A percentile compares a stretch with the other conserved stretches of the same genome.
Evolutionary conservation across 176 grass and related monocot species (phyloP).

Genomic region (Carex pumila): DNA sequence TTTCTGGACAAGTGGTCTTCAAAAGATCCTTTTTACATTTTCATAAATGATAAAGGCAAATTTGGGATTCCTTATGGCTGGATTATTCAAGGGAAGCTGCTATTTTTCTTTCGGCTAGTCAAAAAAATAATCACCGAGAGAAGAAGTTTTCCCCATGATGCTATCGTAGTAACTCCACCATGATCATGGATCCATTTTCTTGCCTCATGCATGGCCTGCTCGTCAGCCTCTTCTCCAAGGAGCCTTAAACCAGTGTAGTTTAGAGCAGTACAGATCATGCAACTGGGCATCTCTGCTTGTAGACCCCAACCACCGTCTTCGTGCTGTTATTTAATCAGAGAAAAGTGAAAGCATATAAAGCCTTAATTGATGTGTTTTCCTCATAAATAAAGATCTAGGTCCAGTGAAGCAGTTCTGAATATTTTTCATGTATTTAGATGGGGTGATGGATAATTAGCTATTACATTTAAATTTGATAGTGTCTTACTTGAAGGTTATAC

Average conservation of each 20-base stretch:
- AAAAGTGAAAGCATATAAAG: too few relatives aligned
- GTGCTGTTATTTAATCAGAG: constrained; percentile 31
- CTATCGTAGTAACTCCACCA: constrained; percentile 43
- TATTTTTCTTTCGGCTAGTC: too few relatives aligned
- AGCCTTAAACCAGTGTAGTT: constrained; percentile 55
- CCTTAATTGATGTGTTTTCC: background rate
- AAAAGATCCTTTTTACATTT: too few relatives aligned
- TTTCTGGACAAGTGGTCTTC: too few relatives aligned
- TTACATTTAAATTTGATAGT: background rate
- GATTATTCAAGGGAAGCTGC: too few relatives aligned
- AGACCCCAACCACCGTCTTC: constrained; percentile 65
- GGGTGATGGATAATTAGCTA: background rate
- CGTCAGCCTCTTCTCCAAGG: constrained; percentile 34
- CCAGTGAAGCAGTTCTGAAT: background rate
- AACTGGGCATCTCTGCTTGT: constrained; percentile 52
- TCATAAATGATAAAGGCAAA: too few relatives aligned
- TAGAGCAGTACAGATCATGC: constrained; percentile 55
- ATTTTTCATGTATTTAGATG: background rate
- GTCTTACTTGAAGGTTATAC: constrained; percentile 64
- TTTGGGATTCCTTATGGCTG: too few relatives aligned
- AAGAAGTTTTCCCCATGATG: constrained; percentile 50
- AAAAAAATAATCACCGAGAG: constrained; percentile 38
- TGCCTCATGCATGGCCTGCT: constrained; percentile 37
- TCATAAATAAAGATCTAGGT: background rate
- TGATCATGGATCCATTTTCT: constrained; percentile 65